phyloP scores from a whole-genome alignment of 2,329 filamentous ascomycete species.

The Claviceps sp. region DNA sequence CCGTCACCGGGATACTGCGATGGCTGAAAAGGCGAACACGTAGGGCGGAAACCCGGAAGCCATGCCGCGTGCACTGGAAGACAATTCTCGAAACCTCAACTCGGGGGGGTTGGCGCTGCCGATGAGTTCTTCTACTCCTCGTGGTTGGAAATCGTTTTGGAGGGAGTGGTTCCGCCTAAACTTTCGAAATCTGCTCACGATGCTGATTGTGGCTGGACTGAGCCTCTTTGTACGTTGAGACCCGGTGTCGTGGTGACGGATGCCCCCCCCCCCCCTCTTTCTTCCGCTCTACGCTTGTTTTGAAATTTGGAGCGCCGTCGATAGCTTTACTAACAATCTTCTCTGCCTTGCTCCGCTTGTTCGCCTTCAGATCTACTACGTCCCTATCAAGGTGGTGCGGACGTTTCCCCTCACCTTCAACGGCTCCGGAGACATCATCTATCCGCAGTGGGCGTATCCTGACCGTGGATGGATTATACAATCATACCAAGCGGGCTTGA shows the following conservation, averaged over 20 bases:
- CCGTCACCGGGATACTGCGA: not conserved
- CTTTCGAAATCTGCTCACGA: slow-evolving; percentile 46
- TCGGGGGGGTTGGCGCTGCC: not conserved
- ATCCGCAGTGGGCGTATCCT: slow-evolving; percentile 52
- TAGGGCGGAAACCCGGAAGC: slow-evolving; percentile 1
- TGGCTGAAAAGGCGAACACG: not conserved
- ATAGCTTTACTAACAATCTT: not conserved
- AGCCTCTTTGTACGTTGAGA: slow-evolving; percentile 16
- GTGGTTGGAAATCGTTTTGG: slow-evolving; percentile 12
- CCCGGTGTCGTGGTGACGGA: not conserved
- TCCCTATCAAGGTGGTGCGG: slow-evolving; percentile 39
- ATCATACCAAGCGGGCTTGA: slow-evolving; percentile 42
- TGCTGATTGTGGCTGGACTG: slow-evolving; percentile 34
- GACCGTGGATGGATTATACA: slow-evolving; percentile 48
- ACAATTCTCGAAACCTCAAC: slow-evolving; percentile 2
- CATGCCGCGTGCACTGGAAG: slow-evolving; percentile 11
- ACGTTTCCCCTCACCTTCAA: slow-evolving; percentile 49
- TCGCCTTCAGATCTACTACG: slow-evolving; percentile 31
- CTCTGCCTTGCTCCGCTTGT: not conserved
- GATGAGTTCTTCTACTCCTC: not conserved
- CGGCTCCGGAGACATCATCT: slow-evolving; percentile 45
- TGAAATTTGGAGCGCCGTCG: not conserved
- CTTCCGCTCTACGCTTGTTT: not conserved
- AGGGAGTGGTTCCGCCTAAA: slow-evolving; percentile 42
- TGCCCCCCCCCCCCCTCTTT: not conserved